Evolutionary conservation across 257 asterid genomes (phyloP), one percentile per base, ranked within the genome.

Genomic region (Scutellaria barbata): DNA sequence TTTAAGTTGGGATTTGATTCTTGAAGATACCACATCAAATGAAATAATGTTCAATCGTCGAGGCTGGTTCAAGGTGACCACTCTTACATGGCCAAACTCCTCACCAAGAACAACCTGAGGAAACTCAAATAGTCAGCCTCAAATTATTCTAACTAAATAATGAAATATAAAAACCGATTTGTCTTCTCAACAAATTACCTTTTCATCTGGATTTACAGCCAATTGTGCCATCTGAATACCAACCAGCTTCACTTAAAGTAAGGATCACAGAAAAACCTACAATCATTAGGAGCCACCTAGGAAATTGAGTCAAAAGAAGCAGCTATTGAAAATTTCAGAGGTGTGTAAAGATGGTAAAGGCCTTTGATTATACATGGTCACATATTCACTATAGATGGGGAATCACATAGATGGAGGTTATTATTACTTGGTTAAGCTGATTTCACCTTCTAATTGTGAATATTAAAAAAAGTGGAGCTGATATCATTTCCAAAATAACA

Each of bases 31-130:
- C 96, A 94, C 91, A 12, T 83, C 84, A 40, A 73, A 76, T 25
- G 99, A 83, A 56, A 94, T 87, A 74, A 89, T 93, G 37, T 94
- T 94, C 87, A 94, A 64, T 48, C 92, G 88, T 18, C 92, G 88
- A 58, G 99, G 96, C 77, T 88, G 86, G 79, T 94, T 94, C 85
- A 94, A 82, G 71, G 96, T 88, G 30, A 86, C 65, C 77, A 82
- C 81, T 82, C 99, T 83, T 9, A 76, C 92, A 35, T 73, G 81
- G 74, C 92, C 92, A 7, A 71, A 51, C 83, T 94, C 96, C 85
- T 88, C 90, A 12, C 75, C 83, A 30, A 91, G 76, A 76, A 94
- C 89, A 78, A 86, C 96, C 99, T 94, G 11, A 63, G 76, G 50
- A 47, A 41, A 72, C 37, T 60, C 76, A 74, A 48, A 57, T 47